Base-by-base conservation (phyloP, 2,329 filamentous ascomycete genomes). In the Orbilia brochopaga region DNA sequence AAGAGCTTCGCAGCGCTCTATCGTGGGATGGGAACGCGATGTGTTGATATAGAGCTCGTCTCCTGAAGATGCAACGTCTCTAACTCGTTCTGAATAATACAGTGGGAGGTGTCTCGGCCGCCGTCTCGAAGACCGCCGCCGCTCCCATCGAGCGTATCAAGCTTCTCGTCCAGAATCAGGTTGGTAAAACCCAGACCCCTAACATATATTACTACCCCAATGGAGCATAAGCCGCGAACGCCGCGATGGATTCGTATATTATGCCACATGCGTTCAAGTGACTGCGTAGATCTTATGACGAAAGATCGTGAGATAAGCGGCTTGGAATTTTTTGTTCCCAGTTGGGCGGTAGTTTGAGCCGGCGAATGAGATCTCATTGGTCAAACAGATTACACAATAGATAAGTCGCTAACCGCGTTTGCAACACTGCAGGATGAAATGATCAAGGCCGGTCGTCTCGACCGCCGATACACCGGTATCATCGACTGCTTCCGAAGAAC, bases 91-190 rank as follows among this genome's bases (percentile, higher is more conserved):
- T 64, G 61, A 72, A 78, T 78, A 80, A 76, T 79, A 80, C 79
- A 96, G 92, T 99, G 94, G 94, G 94, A 90, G 94, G 94, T 97
- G 90, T 99, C 79, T 97, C 94, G 81, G 94, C 94, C 84, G 94
- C 94, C 84, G 92, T 99, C 89, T 99, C 94, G 83, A 99, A 99
- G 92, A 99, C 94, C 79, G 94, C 94, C 81, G 94, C 94, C 82
- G 94, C 94, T 85, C 94, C 94, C 85, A 99, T 99, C 80, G 94
- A 99, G 92, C 94, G 94, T 92, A 90, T 99, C 85, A 99, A 99
- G 92, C 94, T 99, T 82, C 91, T 99, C 81, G 95, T 99, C 86
- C 94, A 99, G 88, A 99, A 99, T 87, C 94, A 99, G 90, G 92
- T 96, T 88, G 78, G 91, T 86, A 62, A 63, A 72, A 24, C 50